These are phyloP conservation scores for Boletus vinaceobasis DNA, from an alignment of 768 basidiomycete genomes.

Conservation along the genomic window DNA sequence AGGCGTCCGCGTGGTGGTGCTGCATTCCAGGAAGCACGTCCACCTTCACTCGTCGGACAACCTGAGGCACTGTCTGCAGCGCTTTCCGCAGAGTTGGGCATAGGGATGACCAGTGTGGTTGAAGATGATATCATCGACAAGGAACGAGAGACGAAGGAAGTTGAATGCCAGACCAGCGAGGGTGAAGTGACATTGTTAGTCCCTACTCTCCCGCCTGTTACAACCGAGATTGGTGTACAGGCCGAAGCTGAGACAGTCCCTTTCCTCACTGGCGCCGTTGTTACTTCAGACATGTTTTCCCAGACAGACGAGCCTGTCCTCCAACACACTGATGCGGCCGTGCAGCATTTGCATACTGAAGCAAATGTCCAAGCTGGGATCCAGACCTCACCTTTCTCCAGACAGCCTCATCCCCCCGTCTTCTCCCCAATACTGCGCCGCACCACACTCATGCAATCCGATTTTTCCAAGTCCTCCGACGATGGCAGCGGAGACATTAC, in stretches of 20 bases:
- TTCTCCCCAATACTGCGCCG: constrained; percentile 33
- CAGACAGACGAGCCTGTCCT: constrained; percentile 47
- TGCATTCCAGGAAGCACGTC: constrained; percentile 66
- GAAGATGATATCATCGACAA: constrained; percentile 37
- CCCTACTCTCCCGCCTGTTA: constrained; percentile 29
- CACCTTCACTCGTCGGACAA: constrained; percentile 65
- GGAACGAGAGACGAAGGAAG: constrained; percentile 57
- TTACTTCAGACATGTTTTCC: constrained; percentile 37
- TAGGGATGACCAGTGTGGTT: constrained; percentile 42
- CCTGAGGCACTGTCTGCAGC: constrained; percentile 73
- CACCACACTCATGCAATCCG: constrained; percentile 48
- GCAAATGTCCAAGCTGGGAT: constrained; percentile 32
- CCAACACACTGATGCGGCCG: constrained; percentile 39
- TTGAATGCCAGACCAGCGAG: constrained; percentile 64
- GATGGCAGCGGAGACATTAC: constrained; percentile 35
- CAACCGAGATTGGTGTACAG: constrained; percentile 41
- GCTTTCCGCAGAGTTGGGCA: constrained; percentile 61
- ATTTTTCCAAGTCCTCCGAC: constrained; percentile 36
- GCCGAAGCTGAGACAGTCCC: constrained; percentile 27
- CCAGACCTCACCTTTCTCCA: constrained; percentile 35
- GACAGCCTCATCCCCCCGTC: constrained; percentile 18
- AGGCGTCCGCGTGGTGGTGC: constrained; percentile 63
- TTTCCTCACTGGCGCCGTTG: constrained; percentile 11
- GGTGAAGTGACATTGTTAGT: constrained; percentile 31
- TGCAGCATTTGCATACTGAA: constrained; percentile 43